A percentile compares a stretch with the other conserved stretches of the same genome.
Conservation (phyloP, 2,329 filamentous ascomycete species). For the Iodosphaeria phyllophila region DNA sequence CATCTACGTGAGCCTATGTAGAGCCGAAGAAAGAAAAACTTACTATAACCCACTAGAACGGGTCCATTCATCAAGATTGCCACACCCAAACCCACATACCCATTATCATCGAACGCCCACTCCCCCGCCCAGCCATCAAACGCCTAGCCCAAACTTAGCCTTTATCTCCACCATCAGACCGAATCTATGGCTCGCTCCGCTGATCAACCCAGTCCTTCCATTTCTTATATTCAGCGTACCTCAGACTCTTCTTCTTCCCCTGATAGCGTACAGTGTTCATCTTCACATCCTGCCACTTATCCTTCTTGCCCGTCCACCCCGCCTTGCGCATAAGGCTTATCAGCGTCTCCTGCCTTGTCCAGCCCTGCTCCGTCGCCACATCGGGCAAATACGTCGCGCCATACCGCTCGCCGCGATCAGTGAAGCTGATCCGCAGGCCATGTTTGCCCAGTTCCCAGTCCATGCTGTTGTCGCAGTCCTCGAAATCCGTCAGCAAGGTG, state of each 20-base stretch:
- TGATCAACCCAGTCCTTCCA: slow-evolving; percentile 58
- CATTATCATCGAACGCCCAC: no score
- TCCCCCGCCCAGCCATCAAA: no score
- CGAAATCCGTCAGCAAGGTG: slow-evolving; percentile 74
- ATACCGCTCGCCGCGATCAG: slow-evolving; percentile 51
- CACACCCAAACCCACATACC: no score
- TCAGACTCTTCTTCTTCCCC: slow-evolving; percentile 56
- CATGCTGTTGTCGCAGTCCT: slow-evolving; percentile 50
- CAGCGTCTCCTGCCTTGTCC: slow-evolving; percentile 84
- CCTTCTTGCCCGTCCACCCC: slow-evolving; percentile 69
- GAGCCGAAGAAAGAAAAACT: no score
- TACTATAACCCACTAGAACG: no score
- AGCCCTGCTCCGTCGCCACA: slow-evolving; percentile 80
- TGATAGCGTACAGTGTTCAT: slow-evolving; percentile 72
- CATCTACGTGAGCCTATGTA: no score
- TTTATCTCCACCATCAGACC: no score
- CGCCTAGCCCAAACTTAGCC: slow-evolving; percentile 1
- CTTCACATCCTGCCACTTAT: slow-evolving; percentile 63
- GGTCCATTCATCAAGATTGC: no score
- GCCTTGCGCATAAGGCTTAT: slow-evolving; percentile 87
- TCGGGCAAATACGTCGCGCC: slow-evolving; percentile 86
- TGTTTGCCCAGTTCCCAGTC: slow-evolving; percentile 82
- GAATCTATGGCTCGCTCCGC: slow-evolving; percentile 7
- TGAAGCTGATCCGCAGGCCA: slow-evolving; percentile 73
- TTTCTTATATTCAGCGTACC: slow-evolving; percentile 55